A percentile compares a stretch with the other conserved stretches of the same genome.
phyloP scores from a whole-genome alignment of 2,329 filamentous ascomycete genomes.

The Epichloe hybrida region DNA sequence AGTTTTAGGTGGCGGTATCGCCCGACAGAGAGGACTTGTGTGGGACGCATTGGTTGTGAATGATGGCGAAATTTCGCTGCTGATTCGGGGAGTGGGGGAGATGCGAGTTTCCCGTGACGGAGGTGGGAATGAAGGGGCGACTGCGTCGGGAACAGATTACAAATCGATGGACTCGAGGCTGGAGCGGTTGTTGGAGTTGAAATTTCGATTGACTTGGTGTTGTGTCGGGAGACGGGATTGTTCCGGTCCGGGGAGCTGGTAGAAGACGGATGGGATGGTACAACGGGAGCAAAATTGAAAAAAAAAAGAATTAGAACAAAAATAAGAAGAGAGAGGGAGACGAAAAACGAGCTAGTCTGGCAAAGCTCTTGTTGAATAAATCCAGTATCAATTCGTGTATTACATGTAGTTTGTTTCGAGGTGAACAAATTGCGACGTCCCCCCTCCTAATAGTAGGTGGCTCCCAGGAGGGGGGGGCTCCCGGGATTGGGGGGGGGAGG shows the following conservation, averaged over 20 bases:
- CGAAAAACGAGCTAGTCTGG: too few species aligned
- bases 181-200: slow-evolving; percentile 2
- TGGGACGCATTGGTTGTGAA: slow-evolving; percentile 44
- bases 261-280: too few species aligned
- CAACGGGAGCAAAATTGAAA: too few species aligned
- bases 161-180: not conserved
- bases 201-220: slow-evolving; percentile 5
- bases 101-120: not conserved
- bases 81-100: not conserved
- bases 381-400: too few species aligned
- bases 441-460: not conserved
- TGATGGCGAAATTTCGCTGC: not conserved
- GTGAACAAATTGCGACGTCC: too few species aligned
- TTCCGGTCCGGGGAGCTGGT: slow-evolving; percentile 15
- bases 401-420: too few species aligned
- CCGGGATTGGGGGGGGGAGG: not conserved
- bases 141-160: too few species aligned
- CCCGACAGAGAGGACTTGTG: slow-evolving; percentile 49
- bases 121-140: too few species aligned
- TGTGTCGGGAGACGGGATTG: slow-evolving; percentile 12
- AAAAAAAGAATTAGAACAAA: too few species aligned
- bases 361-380: too few species aligned
- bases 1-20: slow-evolving; percentile 63
- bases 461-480: not conserved
- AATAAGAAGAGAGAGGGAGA: too few species aligned